Conservation (phyloP, 176 grass and related monocot genomes). For the Poa annua region DNA sequence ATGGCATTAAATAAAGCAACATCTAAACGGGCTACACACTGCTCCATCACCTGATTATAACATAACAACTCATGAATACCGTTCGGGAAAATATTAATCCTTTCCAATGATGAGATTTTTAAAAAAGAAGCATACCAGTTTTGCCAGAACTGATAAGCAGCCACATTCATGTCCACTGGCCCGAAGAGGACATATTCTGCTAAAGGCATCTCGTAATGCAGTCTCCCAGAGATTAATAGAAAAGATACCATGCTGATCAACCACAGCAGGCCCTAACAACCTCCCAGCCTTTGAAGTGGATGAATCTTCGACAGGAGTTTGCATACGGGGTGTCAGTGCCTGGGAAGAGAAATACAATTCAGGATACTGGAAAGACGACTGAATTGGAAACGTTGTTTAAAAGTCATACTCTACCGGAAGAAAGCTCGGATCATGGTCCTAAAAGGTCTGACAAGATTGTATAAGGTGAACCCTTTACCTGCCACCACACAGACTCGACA, state of each 20-base stretch:
- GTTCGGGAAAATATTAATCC: neutral
- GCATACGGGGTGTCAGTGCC: slow-evolving; percentile 87
- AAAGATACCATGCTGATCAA: slow-evolving; percentile 66
- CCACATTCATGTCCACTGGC: slow-evolving; percentile 78
- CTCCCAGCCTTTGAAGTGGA: slow-evolving; percentile 47
- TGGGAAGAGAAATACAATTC: slow-evolving; percentile 43
- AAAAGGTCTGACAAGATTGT: neutral
- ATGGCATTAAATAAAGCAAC: slow-evolving; percentile 97
- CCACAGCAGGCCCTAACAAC: slow-evolving; percentile 45
- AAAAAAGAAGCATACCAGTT: slow-evolving; percentile 54
- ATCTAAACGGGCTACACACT: slow-evolving; percentile 87
- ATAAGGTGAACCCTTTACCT: slow-evolving; percentile 58
- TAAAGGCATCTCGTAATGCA: slow-evolving; percentile 75
- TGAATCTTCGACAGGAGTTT: slow-evolving; percentile 54
- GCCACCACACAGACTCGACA: slow-evolving; percentile 98
- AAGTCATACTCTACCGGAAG: slow-evolving; percentile 34
- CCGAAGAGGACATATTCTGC: slow-evolving; percentile 81
- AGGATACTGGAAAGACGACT: slow-evolving; percentile 20
- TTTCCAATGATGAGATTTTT: slow-evolving; percentile 18
- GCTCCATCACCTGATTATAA: slow-evolving; percentile 84
- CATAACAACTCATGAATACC: slow-evolving; percentile 28
- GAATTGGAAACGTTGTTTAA: neutral
- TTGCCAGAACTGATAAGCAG: slow-evolving; percentile 76
- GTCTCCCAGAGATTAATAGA: slow-evolving; percentile 76
- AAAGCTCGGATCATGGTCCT: slow-evolving; percentile 20